phyloP scores from a whole-genome alignment of 2,329 filamentous ascomycete species.

The Alternaria hordeiaustralica region DNA sequence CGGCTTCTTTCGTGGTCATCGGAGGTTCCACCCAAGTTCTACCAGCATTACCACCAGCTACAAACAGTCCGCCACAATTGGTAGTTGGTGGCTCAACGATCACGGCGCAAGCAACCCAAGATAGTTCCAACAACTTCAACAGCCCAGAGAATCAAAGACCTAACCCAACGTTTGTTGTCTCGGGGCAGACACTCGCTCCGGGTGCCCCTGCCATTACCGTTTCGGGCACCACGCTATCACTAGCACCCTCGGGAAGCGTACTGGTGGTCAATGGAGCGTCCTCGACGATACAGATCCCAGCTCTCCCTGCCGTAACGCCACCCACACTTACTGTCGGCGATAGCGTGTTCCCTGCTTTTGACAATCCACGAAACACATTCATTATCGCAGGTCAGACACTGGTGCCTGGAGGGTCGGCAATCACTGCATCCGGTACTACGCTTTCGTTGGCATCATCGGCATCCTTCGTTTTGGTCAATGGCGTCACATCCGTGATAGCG shows the following conservation, averaged over 20 bases:
- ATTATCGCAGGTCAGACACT: slow-evolving; percentile 49
- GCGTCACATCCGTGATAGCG: slow-evolving; percentile 39
- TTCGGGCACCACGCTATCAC: slow-evolving; percentile 41
- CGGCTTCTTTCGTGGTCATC: slow-evolving; percentile 50
- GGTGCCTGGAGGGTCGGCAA: slow-evolving; percentile 38
- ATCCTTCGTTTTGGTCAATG: slow-evolving; percentile 42
- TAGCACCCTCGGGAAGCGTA: slow-evolving; percentile 33
- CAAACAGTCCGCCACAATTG: slow-evolving; percentile 21
- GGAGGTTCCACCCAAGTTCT: slow-evolving; percentile 47
- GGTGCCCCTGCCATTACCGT: slow-evolving; percentile 42
- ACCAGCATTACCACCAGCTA: slow-evolving; percentile 10
- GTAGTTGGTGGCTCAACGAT: slow-evolving; percentile 40
- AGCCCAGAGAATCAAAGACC: slow-evolving; percentile 1
- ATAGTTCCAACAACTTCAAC: background rate
- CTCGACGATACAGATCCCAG: slow-evolving; percentile 41
- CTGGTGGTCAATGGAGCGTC: slow-evolving; percentile 43
- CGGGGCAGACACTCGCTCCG: slow-evolving; percentile 48
- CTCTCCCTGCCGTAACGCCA: slow-evolving; percentile 16
- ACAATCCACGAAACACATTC: slow-evolving; percentile 40
- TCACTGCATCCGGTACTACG: slow-evolving; percentile 40
- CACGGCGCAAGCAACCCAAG: slow-evolving; percentile 18
- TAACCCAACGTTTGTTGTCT: slow-evolving; percentile 45
- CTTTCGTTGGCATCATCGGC: slow-evolving; percentile 37
- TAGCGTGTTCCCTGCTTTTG: slow-evolving; percentile 31
- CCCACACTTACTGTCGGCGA: slow-evolving; percentile 25